Evolutionary conservation across 192 early-diverging fungal species (phyloP).

Genomic region (Dissophora globulifera): DNA sequence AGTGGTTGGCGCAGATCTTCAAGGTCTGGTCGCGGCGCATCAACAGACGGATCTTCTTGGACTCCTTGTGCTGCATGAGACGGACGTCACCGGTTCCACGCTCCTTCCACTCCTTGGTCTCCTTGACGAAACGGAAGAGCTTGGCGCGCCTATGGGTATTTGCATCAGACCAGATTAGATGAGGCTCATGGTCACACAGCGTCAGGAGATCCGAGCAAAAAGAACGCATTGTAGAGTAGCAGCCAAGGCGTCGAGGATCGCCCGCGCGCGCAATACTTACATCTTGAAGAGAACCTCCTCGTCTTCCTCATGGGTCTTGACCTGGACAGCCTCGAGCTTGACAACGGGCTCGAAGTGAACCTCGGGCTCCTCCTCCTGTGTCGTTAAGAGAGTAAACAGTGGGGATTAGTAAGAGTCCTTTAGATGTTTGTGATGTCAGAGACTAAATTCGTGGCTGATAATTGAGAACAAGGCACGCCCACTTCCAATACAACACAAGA

Average conservation of each 20-base stretch:
- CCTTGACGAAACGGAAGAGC: constrained; percentile 97
- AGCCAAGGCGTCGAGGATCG: too few species aligned
- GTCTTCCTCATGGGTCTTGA: constrained; percentile 97
- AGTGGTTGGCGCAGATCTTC: constrained; percentile 99
- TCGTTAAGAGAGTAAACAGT: background rate
- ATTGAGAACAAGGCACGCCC: too few species aligned
- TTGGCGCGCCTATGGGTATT: constrained; percentile 90
- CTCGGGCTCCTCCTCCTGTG: constrained; percentile 82
- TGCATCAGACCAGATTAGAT: background rate
- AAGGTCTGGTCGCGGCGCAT: constrained; percentile 99
- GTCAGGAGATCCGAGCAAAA: too few species aligned
- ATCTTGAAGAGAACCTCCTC: constrained; percentile 93
- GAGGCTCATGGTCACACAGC: too few species aligned
- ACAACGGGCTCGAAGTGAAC: constrained; percentile 97
- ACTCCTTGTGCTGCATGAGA: constrained; percentile 92
- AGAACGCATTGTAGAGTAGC: background rate
- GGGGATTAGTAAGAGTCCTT: background rate
- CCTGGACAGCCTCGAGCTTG: constrained; percentile 90
- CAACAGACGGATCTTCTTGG: constrained; percentile 91
- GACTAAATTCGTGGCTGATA: background rate
- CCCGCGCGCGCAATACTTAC: constrained; percentile 53
- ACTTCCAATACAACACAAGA: too few species aligned
- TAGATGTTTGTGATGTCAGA: background rate
- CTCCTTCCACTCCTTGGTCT: constrained; percentile 97
- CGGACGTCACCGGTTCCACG: constrained; percentile 98